A percentile compares a stretch with the other conserved stretches of the same genome.
Evolutionary conservation across 192 early-diverging fungal genomes (phyloP).

Genomic region (Coemansia nantahalensis): DNA sequence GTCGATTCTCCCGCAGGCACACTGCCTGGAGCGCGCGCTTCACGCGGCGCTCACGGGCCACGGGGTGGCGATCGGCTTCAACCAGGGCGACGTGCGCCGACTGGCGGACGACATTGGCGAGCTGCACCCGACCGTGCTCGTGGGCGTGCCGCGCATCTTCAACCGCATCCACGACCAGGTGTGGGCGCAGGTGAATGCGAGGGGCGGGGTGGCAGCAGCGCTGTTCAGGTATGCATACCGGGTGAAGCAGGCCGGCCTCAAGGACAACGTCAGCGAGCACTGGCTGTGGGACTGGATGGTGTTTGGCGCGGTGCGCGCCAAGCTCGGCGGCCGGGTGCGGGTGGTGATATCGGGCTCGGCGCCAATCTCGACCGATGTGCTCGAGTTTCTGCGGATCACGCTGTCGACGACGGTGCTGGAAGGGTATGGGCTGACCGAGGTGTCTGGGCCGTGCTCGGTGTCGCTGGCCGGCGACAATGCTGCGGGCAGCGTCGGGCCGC

Average conservation of each 20-base stretch:
- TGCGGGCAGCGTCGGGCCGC: constrained; percentile 70
- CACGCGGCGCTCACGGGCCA: constrained; percentile 63
- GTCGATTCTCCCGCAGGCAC: constrained; percentile 84
- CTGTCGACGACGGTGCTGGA: constrained; percentile 72
- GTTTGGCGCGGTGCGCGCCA: constrained; percentile 79
- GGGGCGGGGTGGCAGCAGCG: constrained; percentile 69
- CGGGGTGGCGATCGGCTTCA: constrained; percentile 61
- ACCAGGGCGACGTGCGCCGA: constrained; percentile 59
- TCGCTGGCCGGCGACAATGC: constrained; percentile 56
- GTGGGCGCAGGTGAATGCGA: constrained; percentile 81
- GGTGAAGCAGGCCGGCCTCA: constrained; percentile 66
- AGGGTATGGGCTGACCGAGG: constrained; percentile 87
- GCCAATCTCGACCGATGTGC: constrained; percentile 81
- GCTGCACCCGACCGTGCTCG: constrained; percentile 70
- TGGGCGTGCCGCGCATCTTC: constrained; percentile 81
- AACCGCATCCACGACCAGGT: constrained; percentile 88
- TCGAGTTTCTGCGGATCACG: constrained; percentile 77
- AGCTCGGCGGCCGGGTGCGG: constrained; percentile 83
- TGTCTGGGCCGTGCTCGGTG: constrained; percentile 64
- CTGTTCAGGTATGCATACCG: constrained; percentile 76
- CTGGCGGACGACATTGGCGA: constrained; percentile 73
- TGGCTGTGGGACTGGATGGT: constrained; percentile 74
- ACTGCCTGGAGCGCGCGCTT: constrained; percentile 81
- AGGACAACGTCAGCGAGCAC: constrained; percentile 29
- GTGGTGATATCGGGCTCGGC: constrained; percentile 85